Evolutionary conservation across 169 alveolate genomes (phyloP).

Genomic region (Perkinsus marinus): DNA sequence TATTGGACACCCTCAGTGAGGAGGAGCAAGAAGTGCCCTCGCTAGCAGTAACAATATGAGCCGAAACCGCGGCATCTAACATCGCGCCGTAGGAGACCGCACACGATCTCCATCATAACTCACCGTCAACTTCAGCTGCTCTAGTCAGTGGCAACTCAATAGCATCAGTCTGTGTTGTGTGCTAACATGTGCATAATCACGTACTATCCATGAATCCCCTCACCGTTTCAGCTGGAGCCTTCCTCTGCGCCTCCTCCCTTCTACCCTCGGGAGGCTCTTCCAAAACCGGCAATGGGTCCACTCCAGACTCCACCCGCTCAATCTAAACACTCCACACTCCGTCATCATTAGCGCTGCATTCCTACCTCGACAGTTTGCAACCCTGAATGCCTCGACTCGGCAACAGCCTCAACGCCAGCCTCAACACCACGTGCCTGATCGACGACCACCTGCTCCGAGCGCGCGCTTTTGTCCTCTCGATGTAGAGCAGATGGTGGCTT

Average conservation of each 20-base stretch:
- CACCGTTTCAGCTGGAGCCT: too few species aligned
- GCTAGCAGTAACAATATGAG: not conserved
- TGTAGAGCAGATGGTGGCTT: not conserved
- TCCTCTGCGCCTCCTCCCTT: not conserved
- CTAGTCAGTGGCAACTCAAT: too few species aligned
- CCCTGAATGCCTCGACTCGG: not conserved
- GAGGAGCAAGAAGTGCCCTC: not conserved
- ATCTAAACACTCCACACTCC: not conserved
- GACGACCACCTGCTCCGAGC: not conserved
- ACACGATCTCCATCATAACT: too few species aligned
- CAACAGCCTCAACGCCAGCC: not conserved
- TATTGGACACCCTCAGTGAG: not conserved
- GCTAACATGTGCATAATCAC: too few species aligned
- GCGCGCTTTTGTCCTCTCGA: not conserved
- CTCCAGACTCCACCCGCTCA: not conserved
- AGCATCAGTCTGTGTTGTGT: too few species aligned
- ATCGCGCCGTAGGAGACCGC: not conserved
- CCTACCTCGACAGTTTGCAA: not conserved
- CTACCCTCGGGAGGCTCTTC: not conserved
- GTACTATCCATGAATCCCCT: not conserved
- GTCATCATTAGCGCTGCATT: not conserved
- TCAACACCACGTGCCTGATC: not conserved
- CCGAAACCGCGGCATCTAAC: not conserved
- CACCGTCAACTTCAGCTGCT: too few species aligned
- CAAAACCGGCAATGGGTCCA: not conserved